Evolutionary conservation across 2,329 filamentous ascomycete species (phyloP), one percentile per base, ranked within the genome.

Genomic region (Ophiostoma triangulosporum): DNA sequence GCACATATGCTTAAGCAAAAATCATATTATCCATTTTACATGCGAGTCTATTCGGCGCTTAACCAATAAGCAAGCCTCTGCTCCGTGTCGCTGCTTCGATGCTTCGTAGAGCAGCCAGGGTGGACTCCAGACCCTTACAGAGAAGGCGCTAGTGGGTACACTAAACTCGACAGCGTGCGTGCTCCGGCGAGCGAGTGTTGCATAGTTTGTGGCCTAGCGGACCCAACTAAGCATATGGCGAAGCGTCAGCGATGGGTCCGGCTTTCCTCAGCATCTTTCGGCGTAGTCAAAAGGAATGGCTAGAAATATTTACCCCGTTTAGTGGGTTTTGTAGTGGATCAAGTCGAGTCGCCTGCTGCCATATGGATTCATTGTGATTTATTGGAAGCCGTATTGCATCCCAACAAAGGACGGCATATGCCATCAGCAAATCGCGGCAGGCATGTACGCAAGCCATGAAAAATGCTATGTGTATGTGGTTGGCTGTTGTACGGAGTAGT

Each of bases 81-180:
- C 35, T 38, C 35, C 35, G 35, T 38, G 20, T 38, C 35, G 17
- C 38, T 40, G 17, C 38, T 17, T 40, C 22, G 38, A 22, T 22
- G 17, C 20, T 43, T 43, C 20, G 20, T 38, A 38, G 14, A 22
- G 20, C 38, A 43, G 24, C 7, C 17, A 24, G 24, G 36, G 36
- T 40, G 36, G 36, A 24, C 20, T 24, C 20, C 36, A 50, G 38
- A 45, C 17, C 40, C 33, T 51, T 56, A 53, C 43, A 46, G 29
- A 46, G 43, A 14, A 46, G 43, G 54, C 27, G 46, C 48, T 38
- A 45, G 14, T 40, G 43, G 7, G 26, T 20, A 46, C 43, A 53
- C 54, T 56, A 56, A 53, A 33, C 54, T 56, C 51, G 50, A 53
- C 50, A 56, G 48, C 48, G 54, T 51, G 51, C 26, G n/a, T 56